Evolutionary conservation across 495 filamentous ascomycete species (phyloP).

Genomic region (Parathielavia hyrcaniae): DNA sequence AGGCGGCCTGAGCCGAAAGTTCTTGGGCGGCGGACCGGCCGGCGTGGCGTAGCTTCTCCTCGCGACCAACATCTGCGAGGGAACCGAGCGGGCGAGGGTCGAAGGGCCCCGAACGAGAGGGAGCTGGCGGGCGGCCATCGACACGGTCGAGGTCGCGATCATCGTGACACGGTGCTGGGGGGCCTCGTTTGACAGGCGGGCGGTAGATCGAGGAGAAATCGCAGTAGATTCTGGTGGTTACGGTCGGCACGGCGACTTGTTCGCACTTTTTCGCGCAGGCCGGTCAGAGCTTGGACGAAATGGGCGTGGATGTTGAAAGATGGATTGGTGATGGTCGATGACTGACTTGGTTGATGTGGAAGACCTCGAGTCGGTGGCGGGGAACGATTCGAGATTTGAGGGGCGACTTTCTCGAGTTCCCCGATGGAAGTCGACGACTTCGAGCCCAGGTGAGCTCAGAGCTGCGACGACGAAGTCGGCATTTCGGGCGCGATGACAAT

Average conservation of each 20-base stretch:
- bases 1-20: slow-evolving; percentile 65
- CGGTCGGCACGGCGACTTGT: not conserved
- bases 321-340: not conserved
- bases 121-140: slow-evolving; percentile 38
- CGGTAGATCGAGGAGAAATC: not conserved
- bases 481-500: slow-evolving; percentile 35
- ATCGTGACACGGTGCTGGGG: slow-evolving; percentile 7
- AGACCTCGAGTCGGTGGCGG: not conserved
- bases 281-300: not conserved
- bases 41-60: slow-evolving; percentile 65
- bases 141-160: slow-evolving; percentile 30
- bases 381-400: slow-evolving; percentile 21
- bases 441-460: slow-evolving; percentile 13
- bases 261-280: slow-evolving; percentile 6
- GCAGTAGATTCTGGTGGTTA: not conserved
- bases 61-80: slow-evolving; percentile 22
- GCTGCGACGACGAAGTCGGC: slow-evolving; percentile 13
- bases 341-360: not conserved
- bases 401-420: slow-evolving; percentile 25
- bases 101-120: slow-evolving; percentile 21
- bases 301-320: not conserved
- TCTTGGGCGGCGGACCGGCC: slow-evolving; percentile 64
- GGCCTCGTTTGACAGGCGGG: not conserved
- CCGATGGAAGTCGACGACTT: slow-evolving; percentile 27
- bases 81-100: slow-evolving; percentile 25